phyloP scores from a whole-genome alignment of 257 asterid genomes.

The Solanum sparsipilum region DNA sequence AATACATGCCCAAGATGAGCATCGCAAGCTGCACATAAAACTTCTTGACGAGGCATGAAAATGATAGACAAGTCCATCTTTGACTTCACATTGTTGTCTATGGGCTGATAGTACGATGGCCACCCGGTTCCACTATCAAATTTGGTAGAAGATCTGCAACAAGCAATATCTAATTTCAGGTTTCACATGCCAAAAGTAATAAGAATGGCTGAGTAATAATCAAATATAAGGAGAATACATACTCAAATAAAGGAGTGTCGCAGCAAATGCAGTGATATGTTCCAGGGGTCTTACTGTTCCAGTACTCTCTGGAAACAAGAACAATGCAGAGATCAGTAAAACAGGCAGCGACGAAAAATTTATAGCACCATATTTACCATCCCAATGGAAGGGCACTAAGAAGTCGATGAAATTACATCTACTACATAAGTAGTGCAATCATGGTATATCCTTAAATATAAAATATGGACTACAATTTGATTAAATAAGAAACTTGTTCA shows the following conservation, averaged over 20 bases:
- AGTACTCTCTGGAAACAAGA: constrained; percentile 54
- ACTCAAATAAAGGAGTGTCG: constrained; percentile 83
- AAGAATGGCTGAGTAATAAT: neutral
- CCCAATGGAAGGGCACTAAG: neutral
- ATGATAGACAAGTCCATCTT: constrained; percentile 76
- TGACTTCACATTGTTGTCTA: constrained; percentile 71
- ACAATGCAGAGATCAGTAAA: neutral
- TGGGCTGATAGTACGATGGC: constrained; percentile 83
- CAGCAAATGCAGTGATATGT: constrained; percentile 88
- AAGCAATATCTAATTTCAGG: neutral
- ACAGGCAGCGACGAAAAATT: neutral
- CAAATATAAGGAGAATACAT: constrained; percentile 6
- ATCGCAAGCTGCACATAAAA: constrained; percentile 62
- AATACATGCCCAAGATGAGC: constrained; percentile 95
- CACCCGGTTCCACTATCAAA: constrained; percentile 96
- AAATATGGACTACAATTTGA: neutral
- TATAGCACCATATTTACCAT: neutral
- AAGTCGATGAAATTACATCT: neutral
- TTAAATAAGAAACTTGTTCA: neutral
- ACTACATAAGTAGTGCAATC: neutral
- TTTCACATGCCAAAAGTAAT: neutral
- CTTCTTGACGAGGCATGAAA: constrained; percentile 91
- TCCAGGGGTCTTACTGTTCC: constrained; percentile 80
- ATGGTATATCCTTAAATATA: neutral
- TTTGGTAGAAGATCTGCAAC: constrained; percentile 70